Conservation (phyloP, 2,329 filamentous ascomycete genomes). For the Epichloe festucae region DNA sequence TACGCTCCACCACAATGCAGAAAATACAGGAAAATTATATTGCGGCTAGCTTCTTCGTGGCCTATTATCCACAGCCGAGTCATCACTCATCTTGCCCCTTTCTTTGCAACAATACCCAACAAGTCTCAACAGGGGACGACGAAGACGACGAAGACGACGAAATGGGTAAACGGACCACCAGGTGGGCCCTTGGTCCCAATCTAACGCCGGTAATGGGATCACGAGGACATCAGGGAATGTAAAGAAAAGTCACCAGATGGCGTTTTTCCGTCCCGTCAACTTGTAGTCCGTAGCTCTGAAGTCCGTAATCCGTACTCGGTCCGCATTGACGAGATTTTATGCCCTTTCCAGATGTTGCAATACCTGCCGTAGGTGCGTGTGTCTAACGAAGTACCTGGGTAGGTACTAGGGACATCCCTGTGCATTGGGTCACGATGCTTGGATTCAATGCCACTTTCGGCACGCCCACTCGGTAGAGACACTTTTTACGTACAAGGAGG, state of each 20-base stretch:
- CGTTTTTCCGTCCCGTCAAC: neutral
- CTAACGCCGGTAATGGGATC: constrained; percentile 7
- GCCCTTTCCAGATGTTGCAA: too few relatives aligned
- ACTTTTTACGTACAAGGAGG: constrained; percentile 7
- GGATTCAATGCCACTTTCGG: constrained; percentile 1
- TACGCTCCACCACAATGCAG: too few relatives aligned
- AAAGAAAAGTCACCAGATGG: neutral
- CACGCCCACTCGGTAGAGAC: neutral
- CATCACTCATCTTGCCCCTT: too few relatives aligned
- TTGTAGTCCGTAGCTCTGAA: too few relatives aligned
- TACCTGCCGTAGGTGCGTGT: neutral
- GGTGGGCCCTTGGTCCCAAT: neutral
- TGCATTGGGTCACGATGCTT: constrained; percentile 9
- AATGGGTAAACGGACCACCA: neutral
- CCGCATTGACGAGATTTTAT: too few relatives aligned
- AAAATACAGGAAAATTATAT: too few relatives aligned
- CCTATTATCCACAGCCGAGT: too few relatives aligned
- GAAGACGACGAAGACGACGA: neutral
- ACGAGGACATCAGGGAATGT: constrained; percentile 15
- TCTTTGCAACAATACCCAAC: too few relatives aligned
- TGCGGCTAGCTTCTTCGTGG: too few relatives aligned
- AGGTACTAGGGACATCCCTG: neutral
- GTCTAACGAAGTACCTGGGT: neutral
- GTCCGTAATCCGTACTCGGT: rapidly evolving
- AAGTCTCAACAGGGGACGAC: neutral